A percentile compares a stretch with the other conserved stretches of the same genome.
Conservation (phyloP, 345 rosid species). For the Eucalyptus decipiens region DNA sequence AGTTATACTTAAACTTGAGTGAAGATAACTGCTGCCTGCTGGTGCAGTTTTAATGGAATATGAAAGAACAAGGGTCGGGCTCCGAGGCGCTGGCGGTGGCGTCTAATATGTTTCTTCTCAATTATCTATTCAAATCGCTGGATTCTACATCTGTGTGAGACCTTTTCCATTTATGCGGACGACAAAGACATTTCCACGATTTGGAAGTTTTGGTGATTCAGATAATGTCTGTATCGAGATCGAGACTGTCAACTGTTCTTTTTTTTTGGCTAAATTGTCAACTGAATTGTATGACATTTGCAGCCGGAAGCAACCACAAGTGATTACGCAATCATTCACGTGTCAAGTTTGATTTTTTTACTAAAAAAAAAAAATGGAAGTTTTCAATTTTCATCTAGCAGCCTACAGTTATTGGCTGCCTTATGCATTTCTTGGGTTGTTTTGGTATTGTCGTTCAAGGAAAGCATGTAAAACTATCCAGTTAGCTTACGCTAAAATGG, state of each 20-base stretch:
- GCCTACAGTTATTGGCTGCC: neutral
- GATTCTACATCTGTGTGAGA: neutral
- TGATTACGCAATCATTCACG: neutral
- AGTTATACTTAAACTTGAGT: neutral
- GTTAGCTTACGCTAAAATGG: neutral
- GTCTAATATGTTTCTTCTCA: neutral
- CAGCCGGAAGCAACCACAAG: neutral
- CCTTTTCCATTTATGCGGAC: neutral
- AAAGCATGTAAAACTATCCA: neutral
- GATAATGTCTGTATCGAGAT: neutral
- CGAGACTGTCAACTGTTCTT: neutral
- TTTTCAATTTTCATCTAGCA: neutral
- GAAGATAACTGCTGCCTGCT: neutral
- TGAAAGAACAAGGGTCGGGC: neutral
- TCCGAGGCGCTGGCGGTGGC: neutral
- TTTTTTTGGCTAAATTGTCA: neutral
- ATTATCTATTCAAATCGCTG: neutral
- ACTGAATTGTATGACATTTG: neutral
- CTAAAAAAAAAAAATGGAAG: neutral
- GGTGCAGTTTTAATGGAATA: neutral
- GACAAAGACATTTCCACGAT: neutral
- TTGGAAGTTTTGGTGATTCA: neutral
- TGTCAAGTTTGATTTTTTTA: neutral
- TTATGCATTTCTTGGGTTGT: neutral
- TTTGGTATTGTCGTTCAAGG: neutral